Percentiles rank a stretch among this genome's conserved stretches.
These are phyloP conservation scores for Albatrellus sp. DNA, from an alignment of 1,284 basidiomycete species.

Conservation along the genomic window DNA sequence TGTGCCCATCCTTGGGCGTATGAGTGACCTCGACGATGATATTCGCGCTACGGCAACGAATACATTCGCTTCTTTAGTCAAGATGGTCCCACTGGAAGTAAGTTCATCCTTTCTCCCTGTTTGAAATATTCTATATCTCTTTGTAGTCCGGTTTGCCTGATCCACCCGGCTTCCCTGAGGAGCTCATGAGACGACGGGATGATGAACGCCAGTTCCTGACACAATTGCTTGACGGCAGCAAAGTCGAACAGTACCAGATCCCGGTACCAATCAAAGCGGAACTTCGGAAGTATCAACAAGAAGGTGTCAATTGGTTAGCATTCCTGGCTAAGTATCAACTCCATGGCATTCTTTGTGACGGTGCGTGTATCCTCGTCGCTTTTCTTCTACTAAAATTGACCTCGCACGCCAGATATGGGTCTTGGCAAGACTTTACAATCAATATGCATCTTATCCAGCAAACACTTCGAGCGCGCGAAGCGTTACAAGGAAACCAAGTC, in stretches of 20 bases:
- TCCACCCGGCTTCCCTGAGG: constrained; percentile 84
- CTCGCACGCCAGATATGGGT: constrained; percentile 72
- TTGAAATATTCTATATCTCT: neutral
- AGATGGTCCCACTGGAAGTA: constrained; percentile 97
- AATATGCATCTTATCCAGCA: constrained; percentile 93
- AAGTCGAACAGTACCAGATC: constrained; percentile 85
- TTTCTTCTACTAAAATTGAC: constrained; percentile 1
- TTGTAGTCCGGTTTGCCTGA: constrained; percentile 87
- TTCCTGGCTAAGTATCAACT: constrained; percentile 96
- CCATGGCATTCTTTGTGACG: constrained; percentile 97
- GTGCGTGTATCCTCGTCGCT: constrained; percentile 28
- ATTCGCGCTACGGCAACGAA: constrained; percentile 90
- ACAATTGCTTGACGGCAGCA: constrained; percentile 89
- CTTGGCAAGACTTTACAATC: constrained; percentile 98
- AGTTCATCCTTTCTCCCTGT: constrained; percentile 9
- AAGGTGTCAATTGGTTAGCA: constrained; percentile 98
- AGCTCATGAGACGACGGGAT: constrained; percentile 80
- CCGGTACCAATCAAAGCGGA: constrained; percentile 90
- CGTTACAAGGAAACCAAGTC: constrained; percentile 57
- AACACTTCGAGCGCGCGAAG: constrained; percentile 80
- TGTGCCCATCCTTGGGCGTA: constrained; percentile 91
- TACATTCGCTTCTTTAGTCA: constrained; percentile 95
- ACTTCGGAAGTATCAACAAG: constrained; percentile 93
- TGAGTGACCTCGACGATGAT: constrained; percentile 92
- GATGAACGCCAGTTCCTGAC: constrained; percentile 86